Evolutionary conservation across 768 basidiomycete genomes (phyloP).

Genomic region (Plicaturopsis crispa): DNA sequence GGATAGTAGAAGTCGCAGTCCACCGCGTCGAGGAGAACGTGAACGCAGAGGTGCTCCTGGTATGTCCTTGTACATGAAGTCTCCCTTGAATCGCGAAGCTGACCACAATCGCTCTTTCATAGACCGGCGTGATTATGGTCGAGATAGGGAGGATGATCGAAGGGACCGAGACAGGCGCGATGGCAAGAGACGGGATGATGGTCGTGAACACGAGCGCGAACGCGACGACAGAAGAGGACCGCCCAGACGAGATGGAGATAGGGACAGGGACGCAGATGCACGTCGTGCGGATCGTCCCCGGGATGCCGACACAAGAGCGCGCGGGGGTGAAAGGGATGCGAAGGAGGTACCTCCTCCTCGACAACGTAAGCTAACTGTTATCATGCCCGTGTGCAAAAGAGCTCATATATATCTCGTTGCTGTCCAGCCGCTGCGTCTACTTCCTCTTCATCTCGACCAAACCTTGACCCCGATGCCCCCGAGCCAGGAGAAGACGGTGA

Average conservation of each 20-base stretch:
- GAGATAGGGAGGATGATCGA: constrained; percentile 27
- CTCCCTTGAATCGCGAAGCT: neutral
- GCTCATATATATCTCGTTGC: neutral
- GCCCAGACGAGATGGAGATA: constrained; percentile 28
- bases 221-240: constrained; percentile 29
- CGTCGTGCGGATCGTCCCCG: constrained; percentile 15
- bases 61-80: constrained; percentile 6
- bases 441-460: constrained; percentile 17
- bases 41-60: constrained; percentile 16
- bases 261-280: constrained; percentile 19
- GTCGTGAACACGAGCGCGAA: constrained; percentile 30
- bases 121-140: constrained; percentile 27
- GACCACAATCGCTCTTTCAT: constrained; percentile 4
- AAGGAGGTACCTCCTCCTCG: neutral
- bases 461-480: constrained; percentile 33
- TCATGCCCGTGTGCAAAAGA: too few species aligned
- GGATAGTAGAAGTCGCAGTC: constrained; percentile 8
- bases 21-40: constrained; percentile 16
- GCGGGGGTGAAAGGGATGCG: constrained; percentile 3
- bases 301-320: constrained; percentile 16
- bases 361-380: too few species aligned
- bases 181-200: constrained; percentile 16
- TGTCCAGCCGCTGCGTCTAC: neutral
- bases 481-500: constrained; percentile 38
- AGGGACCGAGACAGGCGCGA: constrained; percentile 26